Base-by-base conservation (phyloP, 1,284 basidiomycete genomes). In the Fomitopsis betulina region DNA sequence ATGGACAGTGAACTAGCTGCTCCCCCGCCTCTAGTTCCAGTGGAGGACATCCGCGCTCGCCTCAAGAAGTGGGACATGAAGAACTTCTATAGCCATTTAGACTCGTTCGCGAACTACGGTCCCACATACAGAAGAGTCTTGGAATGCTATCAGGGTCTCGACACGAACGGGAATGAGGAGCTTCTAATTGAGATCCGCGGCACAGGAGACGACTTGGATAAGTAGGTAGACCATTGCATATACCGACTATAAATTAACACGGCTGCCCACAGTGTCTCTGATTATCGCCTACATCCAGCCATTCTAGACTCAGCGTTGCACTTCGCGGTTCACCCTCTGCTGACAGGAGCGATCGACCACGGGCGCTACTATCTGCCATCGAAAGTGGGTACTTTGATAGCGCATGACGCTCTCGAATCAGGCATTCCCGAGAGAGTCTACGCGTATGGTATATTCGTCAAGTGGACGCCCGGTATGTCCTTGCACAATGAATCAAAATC, bases 221-320 rank as follows among this genome's bases (percentile, higher is more conserved):
- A 53, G 58, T 59, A 53, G 32, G 55, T 40, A 3, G 25, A n/a
- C 10, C 33, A 27, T 9, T 19, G 33, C 25, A 6, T 17, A 19
- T 47, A 17, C n/a, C 19, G 40, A 33, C 33, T 23, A 10, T 2
- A 23, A 2, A 43, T 25, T 15, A 15, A 32, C 33, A 21, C 13
- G 8, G 35, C 13, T 3, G 9, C 13, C 9, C 5, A n/a, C 37
- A 56, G 54, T 30, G 9, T 33, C 21, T 40, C 47, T 2, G 30
- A 35, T 7, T 51, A 56, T 23, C 51, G 38, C 9, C 55, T 79
- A 13, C 75, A 79, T 60, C 78, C 78, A 2, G 76, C 75, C 2
- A 70, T 79, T 30, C 62, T 76, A 10, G 75, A 77, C 56, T 67
- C 74, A 1, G 67, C 67, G 10, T 55, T 76, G 13, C 75, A 76